A percentile compares a stretch with the other conserved stretches of the same genome.
phyloP scores from a whole-genome alignment of 2,329 filamentous ascomycete species.

The Fusarium luffae region DNA sequence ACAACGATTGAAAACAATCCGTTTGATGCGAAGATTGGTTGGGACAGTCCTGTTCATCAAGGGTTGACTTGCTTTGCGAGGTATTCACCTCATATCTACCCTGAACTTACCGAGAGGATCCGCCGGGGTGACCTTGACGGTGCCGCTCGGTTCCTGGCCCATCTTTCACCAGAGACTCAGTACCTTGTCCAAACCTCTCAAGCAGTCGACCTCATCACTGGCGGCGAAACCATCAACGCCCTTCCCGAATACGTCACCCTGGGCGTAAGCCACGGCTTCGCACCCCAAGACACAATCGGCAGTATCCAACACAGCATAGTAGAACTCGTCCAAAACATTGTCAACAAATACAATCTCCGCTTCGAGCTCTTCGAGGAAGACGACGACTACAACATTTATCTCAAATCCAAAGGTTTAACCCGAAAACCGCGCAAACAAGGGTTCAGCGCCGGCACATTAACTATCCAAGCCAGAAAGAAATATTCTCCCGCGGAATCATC shows the following conservation, averaged over 20 bases:
- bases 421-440: background rate
- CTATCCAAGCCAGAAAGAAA: background rate
- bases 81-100: conserved; percentile 62
- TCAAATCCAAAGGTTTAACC: background rate
- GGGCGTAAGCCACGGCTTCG: conserved; percentile 65
- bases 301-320: background rate
- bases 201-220: conserved; percentile 67
- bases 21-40: conserved; percentile 58
- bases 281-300: conserved; percentile 12
- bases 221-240: conserved; percentile 73
- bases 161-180: conserved; percentile 39
- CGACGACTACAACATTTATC: background rate
- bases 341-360: background rate
- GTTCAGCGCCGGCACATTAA: background rate
- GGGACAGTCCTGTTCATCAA: conserved; percentile 64
- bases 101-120: conserved; percentile 52
- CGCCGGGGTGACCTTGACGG: conserved; percentile 41
- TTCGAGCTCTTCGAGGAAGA: conserved; percentile 18
- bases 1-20: conserved; percentile 67
- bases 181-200: conserved; percentile 70
- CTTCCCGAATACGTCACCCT: conserved; percentile 69
- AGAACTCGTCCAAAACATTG: background rate
- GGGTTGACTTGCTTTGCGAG: conserved; percentile 66
- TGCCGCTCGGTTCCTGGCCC: conserved; percentile 42
- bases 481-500: background rate